Evolutionary conservation across 345 rosid species (phyloP).

Genomic region (rapeseed (Brassica napus)): Da-Ae NC_063443.1:2333501-2334000

Average conservation of each 20-base stretch:
- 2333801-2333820: background rate
- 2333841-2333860: conserved; percentile 14
- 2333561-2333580: conserved; percentile 8
- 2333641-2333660: conserved; percentile 1
- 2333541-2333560: conserved; percentile 28
- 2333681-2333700: conserved; percentile 10
- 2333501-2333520: conserved; percentile 28
- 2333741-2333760: conserved; percentile 16
- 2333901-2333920: background rate
- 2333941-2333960: background rate
- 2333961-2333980: background rate
- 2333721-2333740: conserved; percentile 11
- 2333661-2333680: background rate
- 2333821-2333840: background rate
- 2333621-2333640: conserved; percentile 29
- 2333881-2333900: background rate
- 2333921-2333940: background rate
- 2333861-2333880: background rate
- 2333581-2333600: background rate
- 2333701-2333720: background rate
- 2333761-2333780: background rate
- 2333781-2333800: conserved; percentile 14
- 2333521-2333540: conserved; percentile 15
- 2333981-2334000: background rate
- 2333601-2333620: background rate